Base-by-base conservation (phyloP, 495 filamentous ascomycete species). In the Arthonia radiata region DNA sequence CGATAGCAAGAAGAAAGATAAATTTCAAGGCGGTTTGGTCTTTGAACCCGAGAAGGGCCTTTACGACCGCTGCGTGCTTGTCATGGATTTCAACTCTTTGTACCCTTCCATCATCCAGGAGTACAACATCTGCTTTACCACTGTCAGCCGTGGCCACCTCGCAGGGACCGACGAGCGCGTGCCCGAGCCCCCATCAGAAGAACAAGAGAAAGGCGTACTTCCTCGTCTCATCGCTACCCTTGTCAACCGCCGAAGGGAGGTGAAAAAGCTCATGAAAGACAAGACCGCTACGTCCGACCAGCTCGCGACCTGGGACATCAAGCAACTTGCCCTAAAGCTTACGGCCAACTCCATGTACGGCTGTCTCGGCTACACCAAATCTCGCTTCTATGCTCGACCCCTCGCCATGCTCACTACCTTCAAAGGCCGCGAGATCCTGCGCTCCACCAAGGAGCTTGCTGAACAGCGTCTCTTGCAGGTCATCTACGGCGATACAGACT, bases 291-390 rank as follows among this genome's bases (percentile, higher is more conserved):
- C 79, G 1, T 53, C 71, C 8, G 79, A 92, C 31, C 63, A 97
- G 46, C 65, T 91, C 28, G 68, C 75, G 6, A 66, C 80, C n/a
- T 97, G 82, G 82, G 89, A 97, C 40, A 93, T 92, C 36, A 94
- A 89, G 44, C 86, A 97, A 47, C 56, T 90, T 41, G 86, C 86
- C 17, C 60, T 97, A 35, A 97, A 97, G 53, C 61, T 94, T 25
- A 97, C 86, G 11, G 86, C 86, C 31, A 97, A 97, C 52, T 94
- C 89, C 34, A 97, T 97, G 86, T 97, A 97, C 48, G 86, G 86
- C 30, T 97, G 86, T 61, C 51, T 97, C 39, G 86, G 86, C 36
- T 97, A 93, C 47, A 79, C 75, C 1, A 79, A 75, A 38, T 93
- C 83, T 33, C 73, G 86, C 19, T 97, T 97, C 55, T 94, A 94